Evolutionary conservation across 2,329 filamentous ascomycete species (phyloP), one percentile per base, ranked within the genome.

Genomic region (Trichoderma cornu-damae): DNA sequence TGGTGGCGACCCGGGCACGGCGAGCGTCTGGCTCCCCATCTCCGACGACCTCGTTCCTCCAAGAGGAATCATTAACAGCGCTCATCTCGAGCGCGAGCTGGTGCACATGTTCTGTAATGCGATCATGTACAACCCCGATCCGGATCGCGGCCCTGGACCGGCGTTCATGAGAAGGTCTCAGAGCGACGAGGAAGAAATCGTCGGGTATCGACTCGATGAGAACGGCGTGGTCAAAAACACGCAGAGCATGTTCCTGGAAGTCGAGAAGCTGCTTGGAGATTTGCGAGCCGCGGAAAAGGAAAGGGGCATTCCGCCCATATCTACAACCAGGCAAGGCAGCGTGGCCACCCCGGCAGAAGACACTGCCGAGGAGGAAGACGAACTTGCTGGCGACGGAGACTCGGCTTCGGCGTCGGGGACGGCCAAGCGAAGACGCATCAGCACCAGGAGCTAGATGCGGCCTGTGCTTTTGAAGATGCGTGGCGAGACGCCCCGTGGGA

Each of bases 41-140:
- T 87, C 83, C 2, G 81, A 86, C 49, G 90, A 96, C 58, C 77
- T 96, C 24, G 79, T 93, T 2, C 90, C 93, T 2, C 93, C 94
- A 0, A 89, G 86, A 65, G 90, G 86, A 18, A 96, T 97, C 65
- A 89, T 97, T 71, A 97, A 97, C 71, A 92, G 89, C 50, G 85
- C 88, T 1, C 94, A 97, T 70, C 79, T 97, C 14, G 93, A 97
- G 72, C 90, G 91, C 63, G 93, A 97, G 70, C 77, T 97, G 9
- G 90, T 95, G 65, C 89, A 95, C 65, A 96, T 97, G 89, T 96
- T 97, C 70, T 90, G 91, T 63, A 97, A 97, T 67, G 93, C 94
- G 16, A 88, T 96, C 72, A 97, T 99, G 94, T 99, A 96, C 77
- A 97, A 97, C 65, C 86, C 89, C 0, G 90, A 96, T 61, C 85